Evolutionary conservation across 2,329 filamentous ascomycete species (phyloP), one percentile per base, ranked within the genome.

Genomic region (Exophiala sideris): DNA sequence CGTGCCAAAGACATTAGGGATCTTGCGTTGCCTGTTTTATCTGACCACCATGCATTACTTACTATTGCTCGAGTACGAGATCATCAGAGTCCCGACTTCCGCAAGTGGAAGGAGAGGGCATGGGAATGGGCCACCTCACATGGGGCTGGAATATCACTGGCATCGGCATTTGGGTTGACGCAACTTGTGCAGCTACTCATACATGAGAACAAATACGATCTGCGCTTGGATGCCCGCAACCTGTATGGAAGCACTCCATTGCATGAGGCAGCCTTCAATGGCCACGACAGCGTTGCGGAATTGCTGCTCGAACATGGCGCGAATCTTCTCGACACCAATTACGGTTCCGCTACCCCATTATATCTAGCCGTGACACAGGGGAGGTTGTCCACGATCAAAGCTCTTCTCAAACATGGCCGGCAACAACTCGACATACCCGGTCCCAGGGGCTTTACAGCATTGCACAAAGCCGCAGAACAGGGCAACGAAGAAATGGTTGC

Each of bases 171-270:
- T 53, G 60, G 62, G 9, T 56, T 64, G 6, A 45, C 50, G 12
- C 56, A 57, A 8, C 49, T 64, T 9, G 47, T 62, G 9, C 38
- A 52, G 38, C 38, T 60, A 18, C 47, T 64, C 33, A 55, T 61
- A 32, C 24, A 40, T 3, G 16, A 56, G 39, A 49, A 51, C 29
- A 36, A 36, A 33, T 16, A 48, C 36, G 36, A 48, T 29, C 32
- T 53, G 5, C 29, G 45, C 64, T 39, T 60, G 64, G 40, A 65
- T 63, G 29, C 62, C 67, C 10, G 66, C 59, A 72, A 57, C 50
- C 55, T 51, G 56, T 64, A 45, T 44, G 60, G 53, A 41, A 64
- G 38, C 41, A 58, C 59, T 20, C 55, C 62, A 5, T 49, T 64
- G 8, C 62, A 64, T 35, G 58, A 59, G 44, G 59, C 57, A 11